Conservation (phyloP, 164 flowering plant species). For the Liriodendron chinense region DNA sequence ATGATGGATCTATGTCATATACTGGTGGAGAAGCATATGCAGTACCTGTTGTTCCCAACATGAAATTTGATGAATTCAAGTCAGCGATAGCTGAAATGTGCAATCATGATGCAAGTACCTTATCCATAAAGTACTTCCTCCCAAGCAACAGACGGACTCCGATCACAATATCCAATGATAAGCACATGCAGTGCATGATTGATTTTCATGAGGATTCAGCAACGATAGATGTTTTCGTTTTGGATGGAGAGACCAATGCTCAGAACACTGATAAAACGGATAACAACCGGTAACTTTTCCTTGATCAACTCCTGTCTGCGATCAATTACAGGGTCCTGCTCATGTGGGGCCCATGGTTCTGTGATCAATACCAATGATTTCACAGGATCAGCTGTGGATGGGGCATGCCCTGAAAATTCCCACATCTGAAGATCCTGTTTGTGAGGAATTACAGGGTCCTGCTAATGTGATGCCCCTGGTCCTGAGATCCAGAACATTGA, state of each 20-base stretch:
- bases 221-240: slow-evolving; percentile 53
- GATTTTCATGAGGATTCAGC: slow-evolving; percentile 44
- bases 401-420: background rate
- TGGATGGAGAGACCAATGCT: slow-evolving; percentile 35
- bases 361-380: background rate
- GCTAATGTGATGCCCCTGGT: background rate
- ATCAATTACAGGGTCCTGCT: background rate
- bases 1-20: slow-evolving; percentile 62
- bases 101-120: slow-evolving; percentile 33
- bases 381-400: background rate
- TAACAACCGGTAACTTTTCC: background rate
- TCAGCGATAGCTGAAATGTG: slow-evolving; percentile 58
- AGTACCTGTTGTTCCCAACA: slow-evolving; percentile 46
- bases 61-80: slow-evolving; percentile 55
- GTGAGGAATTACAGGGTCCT: background rate
- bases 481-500: background rate
- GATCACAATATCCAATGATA: slow-evolving; percentile 54
- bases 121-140: slow-evolving; percentile 68
- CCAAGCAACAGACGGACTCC: slow-evolving; percentile 67
- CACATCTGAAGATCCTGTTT: background rate
- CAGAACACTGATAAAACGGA: background rate
- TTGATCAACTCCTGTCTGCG: background rate
- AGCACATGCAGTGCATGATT: slow-evolving; percentile 63
- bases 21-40: slow-evolving; percentile 78
- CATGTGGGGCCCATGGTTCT: background rate